These are phyloP conservation scores for Nakazawaea sp. DNA, from an alignment of 805 yeast genomes.

Conservation along the genomic window DNA sequence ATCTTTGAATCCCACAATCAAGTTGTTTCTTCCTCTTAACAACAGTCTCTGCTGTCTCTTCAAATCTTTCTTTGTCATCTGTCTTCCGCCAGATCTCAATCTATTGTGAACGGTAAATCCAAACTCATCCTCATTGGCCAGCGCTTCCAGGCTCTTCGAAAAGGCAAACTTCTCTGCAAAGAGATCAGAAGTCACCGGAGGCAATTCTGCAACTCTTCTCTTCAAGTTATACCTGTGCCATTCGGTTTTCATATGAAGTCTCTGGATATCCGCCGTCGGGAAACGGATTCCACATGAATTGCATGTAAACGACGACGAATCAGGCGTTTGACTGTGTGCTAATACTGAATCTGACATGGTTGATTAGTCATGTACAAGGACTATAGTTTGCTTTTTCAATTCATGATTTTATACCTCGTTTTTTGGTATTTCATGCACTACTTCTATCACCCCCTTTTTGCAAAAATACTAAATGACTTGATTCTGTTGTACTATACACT, in stretches of 20 bases:
- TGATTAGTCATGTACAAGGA: too few species aligned
- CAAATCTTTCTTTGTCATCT: constrained; percentile 32
- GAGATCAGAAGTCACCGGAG: constrained; percentile 61
- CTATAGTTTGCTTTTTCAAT: too few species aligned
- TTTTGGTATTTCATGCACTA: too few species aligned
- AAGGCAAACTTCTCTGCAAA: constrained; percentile 26
- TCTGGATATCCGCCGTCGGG: constrained; percentile 74
- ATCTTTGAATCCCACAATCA: constrained; percentile 5
- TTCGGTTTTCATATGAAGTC: constrained; percentile 93
- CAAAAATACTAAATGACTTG: too few species aligned
- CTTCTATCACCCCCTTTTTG: background rate
- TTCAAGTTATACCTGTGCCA: constrained; percentile 97
- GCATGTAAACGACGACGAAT: constrained; percentile 49
- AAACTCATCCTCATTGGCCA: constrained; percentile 40
- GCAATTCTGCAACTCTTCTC: constrained; percentile 80
- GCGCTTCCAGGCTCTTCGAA: constrained; percentile 7
- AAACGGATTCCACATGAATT: constrained; percentile 84
- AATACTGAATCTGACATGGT: too few species aligned
- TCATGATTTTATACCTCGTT: too few species aligned
- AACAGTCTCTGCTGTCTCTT: constrained; percentile 18
- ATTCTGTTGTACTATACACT: too few species aligned
- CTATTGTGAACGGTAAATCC: constrained; percentile 37
- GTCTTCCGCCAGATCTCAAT: constrained; percentile 21
- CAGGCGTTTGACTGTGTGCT: constrained; percentile 24
- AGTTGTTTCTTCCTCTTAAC: constrained; percentile 21